phyloP scores from a whole-genome alignment of 495 filamentous ascomycete genomes.

The Penicillium mononematosum region DNA sequence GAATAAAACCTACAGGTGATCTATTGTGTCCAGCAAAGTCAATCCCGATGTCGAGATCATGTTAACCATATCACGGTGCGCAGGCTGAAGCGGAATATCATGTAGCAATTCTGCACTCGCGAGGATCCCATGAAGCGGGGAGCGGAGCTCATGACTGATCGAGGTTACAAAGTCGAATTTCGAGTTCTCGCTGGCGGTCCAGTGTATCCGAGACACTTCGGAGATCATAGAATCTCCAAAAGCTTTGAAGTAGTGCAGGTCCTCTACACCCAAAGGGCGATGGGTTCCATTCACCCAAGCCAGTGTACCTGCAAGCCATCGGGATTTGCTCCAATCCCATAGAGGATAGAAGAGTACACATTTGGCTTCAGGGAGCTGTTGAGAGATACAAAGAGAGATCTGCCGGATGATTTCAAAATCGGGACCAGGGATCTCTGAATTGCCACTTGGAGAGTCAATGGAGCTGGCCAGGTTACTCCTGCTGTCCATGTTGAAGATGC shows the following conservation, averaged over 20 bases:
- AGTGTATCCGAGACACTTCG: conserved; percentile 55
- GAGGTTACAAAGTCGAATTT: conserved; percentile 72
- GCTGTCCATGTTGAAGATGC: conserved; percentile 26
- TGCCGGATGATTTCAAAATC: background rate
- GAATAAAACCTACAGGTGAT: conserved; percentile 15
- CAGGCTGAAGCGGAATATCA: conserved; percentile 50
- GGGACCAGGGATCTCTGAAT: conserved; percentile 17
- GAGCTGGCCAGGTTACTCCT: background rate
- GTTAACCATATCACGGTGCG: conserved; percentile 56
- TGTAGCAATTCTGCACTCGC: conserved; percentile 64
- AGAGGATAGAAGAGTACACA: conserved; percentile 59
- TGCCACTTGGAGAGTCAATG: background rate
- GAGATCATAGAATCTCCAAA: conserved; percentile 63
- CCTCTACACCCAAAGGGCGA: conserved; percentile 42
- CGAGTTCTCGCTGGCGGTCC: conserved; percentile 46
- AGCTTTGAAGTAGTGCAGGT: conserved; percentile 53
- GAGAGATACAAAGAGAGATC: conserved; percentile 13
- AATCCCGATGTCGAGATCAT: conserved; percentile 59
- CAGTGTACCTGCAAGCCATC: conserved; percentile 62
- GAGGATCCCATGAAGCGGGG: conserved; percentile 67
- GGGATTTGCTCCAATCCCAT: conserved; percentile 58
- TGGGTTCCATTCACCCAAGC: conserved; percentile 53
- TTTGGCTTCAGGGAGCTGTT: conserved; percentile 47
- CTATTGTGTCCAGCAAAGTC: conserved; percentile 25
- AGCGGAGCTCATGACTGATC: conserved; percentile 71